Conservation (phyloP, 495 filamentous ascomycete genomes). For the Penicillium lagena region DNA sequence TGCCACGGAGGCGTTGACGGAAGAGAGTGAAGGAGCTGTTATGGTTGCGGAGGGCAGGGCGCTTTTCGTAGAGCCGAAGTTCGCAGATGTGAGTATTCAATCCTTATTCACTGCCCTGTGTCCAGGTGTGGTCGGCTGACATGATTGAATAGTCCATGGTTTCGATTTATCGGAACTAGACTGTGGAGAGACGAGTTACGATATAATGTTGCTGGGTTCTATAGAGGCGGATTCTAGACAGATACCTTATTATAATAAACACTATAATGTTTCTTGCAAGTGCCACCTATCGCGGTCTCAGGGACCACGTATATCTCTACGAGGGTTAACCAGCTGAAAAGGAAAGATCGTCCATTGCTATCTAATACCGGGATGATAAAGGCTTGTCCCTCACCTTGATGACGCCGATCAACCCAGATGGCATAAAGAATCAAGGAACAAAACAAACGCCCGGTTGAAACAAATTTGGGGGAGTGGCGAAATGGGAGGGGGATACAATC, state of each 20-base stretch:
- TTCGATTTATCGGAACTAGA: conserved; percentile 26
- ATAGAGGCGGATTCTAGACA: neutral
- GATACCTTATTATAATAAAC: too few relatives aligned
- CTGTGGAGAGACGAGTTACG: neutral
- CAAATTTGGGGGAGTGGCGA: conserved; percentile 4
- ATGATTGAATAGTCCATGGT: conserved; percentile 28
- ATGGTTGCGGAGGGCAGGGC: conserved; percentile 72
- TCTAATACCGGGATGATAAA: conserved; percentile 26
- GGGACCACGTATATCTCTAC: too few relatives aligned
- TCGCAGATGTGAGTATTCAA: conserved; percentile 53
- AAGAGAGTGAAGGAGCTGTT: conserved; percentile 45
- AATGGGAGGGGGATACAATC: conserved; percentile 8
- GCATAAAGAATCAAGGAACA: conserved; percentile 6
- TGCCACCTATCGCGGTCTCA: too few relatives aligned
- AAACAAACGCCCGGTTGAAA: conserved; percentile 16
- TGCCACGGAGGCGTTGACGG: conserved; percentile 9
- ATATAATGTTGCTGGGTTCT: neutral
- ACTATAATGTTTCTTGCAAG: too few relatives aligned
- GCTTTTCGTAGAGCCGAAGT: conserved; percentile 82
- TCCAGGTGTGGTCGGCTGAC: conserved; percentile 6
- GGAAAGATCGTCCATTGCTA: conserved; percentile 27
- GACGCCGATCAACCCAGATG: conserved; percentile 16
- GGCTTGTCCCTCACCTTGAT: conserved; percentile 3
- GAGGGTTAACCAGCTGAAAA: neutral
- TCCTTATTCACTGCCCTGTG: neutral